Conservation (phyloP, 2,329 filamentous ascomycete species). For the Xylaria sp. region DNA sequence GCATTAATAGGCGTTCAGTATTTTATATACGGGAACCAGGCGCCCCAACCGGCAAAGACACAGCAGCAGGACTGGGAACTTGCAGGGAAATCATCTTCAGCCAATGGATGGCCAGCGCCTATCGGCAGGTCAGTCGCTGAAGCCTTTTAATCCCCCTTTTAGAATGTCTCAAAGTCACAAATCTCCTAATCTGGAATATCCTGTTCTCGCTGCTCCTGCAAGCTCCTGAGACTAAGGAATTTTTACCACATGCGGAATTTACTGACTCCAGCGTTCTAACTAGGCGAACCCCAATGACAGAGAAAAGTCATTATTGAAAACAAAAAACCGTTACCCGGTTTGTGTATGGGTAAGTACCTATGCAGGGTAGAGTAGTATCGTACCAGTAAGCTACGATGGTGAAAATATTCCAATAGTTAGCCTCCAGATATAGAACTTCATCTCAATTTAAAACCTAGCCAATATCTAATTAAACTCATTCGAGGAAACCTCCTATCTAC, state of each 20-base stretch:
- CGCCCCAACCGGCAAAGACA: slow-evolving; percentile 44
- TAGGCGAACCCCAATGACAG: slow-evolving; percentile 52
- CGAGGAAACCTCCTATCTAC: not conserved
- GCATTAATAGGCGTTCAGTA: slow-evolving; percentile 79
- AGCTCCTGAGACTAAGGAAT: no score
- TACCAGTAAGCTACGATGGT: not conserved
- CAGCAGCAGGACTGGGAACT: slow-evolving; percentile 46
- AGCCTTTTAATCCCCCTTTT: no score
- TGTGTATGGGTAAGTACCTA: slow-evolving; percentile 1
- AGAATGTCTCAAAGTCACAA: no score
- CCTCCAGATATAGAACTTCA: not conserved
- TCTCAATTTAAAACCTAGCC: not conserved
- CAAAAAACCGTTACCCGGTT: not conserved
- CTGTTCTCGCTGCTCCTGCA: no score
- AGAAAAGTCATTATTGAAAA: slow-evolving; percentile 46
- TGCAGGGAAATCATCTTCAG: slow-evolving; percentile 45
- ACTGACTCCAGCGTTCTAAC: no score
- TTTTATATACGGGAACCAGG: slow-evolving; percentile 71
- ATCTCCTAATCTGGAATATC: no score
- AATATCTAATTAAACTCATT: not conserved
- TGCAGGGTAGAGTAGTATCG: not conserved
- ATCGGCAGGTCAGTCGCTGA: no score
- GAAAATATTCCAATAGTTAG: not conserved
- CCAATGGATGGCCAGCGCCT: slow-evolving; percentile 53
- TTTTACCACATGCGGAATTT: no score